Percentiles rank a stretch among this genome's conserved stretches.
phyloP scores from a whole-genome alignment of 495 filamentous ascomycete species.

The Penicillium tannophilum region DNA sequence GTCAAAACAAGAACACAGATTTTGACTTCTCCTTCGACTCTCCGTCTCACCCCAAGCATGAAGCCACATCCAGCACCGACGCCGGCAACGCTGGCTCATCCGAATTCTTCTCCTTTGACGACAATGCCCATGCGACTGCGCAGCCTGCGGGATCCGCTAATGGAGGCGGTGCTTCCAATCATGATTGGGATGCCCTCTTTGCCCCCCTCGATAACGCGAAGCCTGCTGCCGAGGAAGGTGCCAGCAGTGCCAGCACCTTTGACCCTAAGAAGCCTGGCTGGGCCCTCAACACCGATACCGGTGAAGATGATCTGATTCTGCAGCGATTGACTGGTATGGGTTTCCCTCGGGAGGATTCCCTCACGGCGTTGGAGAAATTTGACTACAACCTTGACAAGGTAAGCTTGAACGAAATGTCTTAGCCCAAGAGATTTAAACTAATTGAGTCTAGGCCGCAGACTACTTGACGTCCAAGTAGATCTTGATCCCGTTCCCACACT shows the following conservation, averaged over 20 bases:
- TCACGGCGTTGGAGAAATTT: constrained; percentile 86
- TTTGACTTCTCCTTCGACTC: constrained; percentile 71
- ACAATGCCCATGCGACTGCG: constrained; percentile 51
- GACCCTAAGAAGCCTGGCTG: constrained; percentile 56
- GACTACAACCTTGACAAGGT: constrained; percentile 97
- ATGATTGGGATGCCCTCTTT: constrained; percentile 97
- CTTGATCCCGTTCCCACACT: constrained; percentile 3
- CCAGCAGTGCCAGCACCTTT: constrained; percentile 28
- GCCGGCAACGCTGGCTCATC: constrained; percentile 26
- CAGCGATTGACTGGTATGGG: constrained; percentile 92
- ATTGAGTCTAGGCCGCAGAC: constrained; percentile 40
- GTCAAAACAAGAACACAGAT: constrained; percentile 55
- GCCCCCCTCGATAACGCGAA: constrained; percentile 68
- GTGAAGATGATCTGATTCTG: constrained; percentile 87
- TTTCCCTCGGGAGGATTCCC: constrained; percentile 75
- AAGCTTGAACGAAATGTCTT: constrained; percentile 35
- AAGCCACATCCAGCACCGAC: constrained; percentile 23
- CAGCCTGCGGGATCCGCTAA: constrained; percentile 27
- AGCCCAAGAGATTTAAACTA: constrained; percentile 1
- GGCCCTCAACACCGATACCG: constrained; percentile 71
- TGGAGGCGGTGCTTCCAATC: constrained; percentile 41
- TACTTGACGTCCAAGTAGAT: constrained; percentile 38
- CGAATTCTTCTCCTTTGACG: constrained; percentile 50
- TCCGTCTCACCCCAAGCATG: constrained; percentile 38
- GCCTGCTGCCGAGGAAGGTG: constrained; percentile 32